Conservation (phyloP, 2,329 filamentous ascomycete genomes). For the Purpureocillium lavendulum region DNA sequence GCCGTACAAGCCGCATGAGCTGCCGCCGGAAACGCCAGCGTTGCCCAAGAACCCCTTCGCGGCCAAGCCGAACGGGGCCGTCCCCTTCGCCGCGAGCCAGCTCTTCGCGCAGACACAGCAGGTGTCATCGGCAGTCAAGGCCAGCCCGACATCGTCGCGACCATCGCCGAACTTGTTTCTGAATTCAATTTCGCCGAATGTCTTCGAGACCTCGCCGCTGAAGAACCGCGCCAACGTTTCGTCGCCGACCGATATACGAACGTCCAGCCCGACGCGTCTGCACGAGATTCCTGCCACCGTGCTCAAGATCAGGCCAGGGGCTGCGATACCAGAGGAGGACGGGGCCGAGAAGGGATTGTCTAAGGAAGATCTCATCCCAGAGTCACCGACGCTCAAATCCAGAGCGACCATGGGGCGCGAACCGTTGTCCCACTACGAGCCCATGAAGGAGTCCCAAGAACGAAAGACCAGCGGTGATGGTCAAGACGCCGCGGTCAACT, state of each 20-base stretch:
- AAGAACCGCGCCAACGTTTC: constrained; percentile 40
- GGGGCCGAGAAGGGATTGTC: constrained; percentile 14
- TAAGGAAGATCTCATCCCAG: constrained; percentile 24
- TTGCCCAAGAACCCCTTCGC: constrained; percentile 40
- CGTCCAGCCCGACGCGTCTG: constrained; percentile 31
- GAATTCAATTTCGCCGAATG: constrained; percentile 37
- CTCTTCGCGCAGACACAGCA: constrained; percentile 48
- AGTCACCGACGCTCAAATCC: constrained; percentile 23
- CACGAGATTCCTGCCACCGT: constrained; percentile 21
- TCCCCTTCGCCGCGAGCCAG: constrained; percentile 34
- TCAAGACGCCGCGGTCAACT: constrained; percentile 14
- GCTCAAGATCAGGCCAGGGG: constrained; percentile 10
- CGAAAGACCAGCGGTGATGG: constrained; percentile 20
- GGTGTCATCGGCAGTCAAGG: constrained; percentile 41
- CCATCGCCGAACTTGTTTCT: constrained; percentile 43
- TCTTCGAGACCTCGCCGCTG: constrained; percentile 36
- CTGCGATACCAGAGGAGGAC: constrained; percentile 14
- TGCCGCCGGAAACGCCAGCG: constrained; percentile 40
- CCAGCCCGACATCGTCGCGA: constrained; percentile 49
- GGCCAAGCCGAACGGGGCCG: constrained; percentile 20
- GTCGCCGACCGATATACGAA: constrained; percentile 30
- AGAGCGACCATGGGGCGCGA: constrained; percentile 14
- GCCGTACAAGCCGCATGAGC: constrained; percentile 18
- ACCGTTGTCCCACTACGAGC: constrained; percentile 35
- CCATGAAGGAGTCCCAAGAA: constrained; percentile 37